These are phyloP conservation scores for Cudoniella acicularis DNA, from an alignment of 495 filamentous ascomycete genomes.

Conservation along the genomic window DNA sequence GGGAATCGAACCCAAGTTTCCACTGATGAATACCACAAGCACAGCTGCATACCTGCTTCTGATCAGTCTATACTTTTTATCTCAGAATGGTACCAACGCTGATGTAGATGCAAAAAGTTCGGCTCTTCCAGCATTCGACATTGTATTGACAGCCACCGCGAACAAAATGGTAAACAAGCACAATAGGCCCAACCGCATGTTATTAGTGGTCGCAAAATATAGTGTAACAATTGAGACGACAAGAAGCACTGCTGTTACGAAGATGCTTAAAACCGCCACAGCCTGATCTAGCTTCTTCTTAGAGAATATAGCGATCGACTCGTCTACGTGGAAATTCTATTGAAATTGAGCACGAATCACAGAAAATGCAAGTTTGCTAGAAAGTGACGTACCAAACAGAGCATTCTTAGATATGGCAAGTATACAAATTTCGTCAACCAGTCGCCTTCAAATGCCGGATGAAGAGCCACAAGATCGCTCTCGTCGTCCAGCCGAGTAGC, in stretches of 20 bases:
- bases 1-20: background rate
- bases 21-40: background rate
- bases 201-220: background rate
- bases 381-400: constrained; percentile 2
- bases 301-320: constrained; percentile 2
- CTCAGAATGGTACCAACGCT: constrained; percentile 9
- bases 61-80: too few species aligned
- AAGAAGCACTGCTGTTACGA: background rate
- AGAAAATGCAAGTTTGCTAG: background rate
- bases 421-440: constrained; percentile 2
- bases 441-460: background rate
- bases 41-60: background rate
- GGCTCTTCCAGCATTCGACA: constrained; percentile 22
- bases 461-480: background rate
- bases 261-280: constrained; percentile 1
- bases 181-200: background rate
- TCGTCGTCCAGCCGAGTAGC: background rate
- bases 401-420: background rate
- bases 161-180: constrained; percentile 12
- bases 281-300: background rate
- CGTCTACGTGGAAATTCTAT: background rate
- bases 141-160: constrained; percentile 4
- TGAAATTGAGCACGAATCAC: background rate
- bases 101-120: constrained; percentile 27
- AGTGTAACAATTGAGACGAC: background rate